phyloP scores from a whole-genome alignment of 805 yeast species.

The Candida loeiensis region DNA sequence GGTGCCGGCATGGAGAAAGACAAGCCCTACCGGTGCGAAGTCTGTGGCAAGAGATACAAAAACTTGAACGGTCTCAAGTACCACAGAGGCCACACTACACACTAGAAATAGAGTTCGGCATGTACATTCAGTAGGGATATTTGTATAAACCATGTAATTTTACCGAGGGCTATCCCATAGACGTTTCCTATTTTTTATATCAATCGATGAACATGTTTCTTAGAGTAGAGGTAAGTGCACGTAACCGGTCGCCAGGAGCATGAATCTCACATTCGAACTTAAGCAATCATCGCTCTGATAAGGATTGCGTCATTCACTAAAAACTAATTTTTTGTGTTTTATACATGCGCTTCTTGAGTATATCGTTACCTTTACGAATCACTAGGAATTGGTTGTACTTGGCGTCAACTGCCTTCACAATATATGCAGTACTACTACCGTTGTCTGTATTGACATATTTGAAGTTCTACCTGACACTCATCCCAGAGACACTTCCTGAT shows the following conservation, averaged over 20 bases:
- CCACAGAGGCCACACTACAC: slow-evolving; percentile 98
- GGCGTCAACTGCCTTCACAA: slow-evolving; percentile 15
- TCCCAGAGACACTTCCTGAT: slow-evolving; percentile 23
- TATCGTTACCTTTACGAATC: slow-evolving; percentile 15
- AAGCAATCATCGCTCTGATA: background rate
- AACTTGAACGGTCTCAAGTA: slow-evolving; percentile 94
- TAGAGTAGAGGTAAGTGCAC: background rate
- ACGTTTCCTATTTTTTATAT: slow-evolving; percentile 7
- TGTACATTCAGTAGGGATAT: slow-evolving; percentile 1
- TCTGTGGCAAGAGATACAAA: slow-evolving; percentile 95
- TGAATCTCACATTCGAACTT: background rate
- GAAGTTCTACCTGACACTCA: slow-evolving; percentile 31
- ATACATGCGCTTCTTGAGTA: slow-evolving; percentile 1
- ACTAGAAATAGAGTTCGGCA: slow-evolving; percentile 36
- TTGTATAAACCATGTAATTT: slow-evolving; percentile 5
- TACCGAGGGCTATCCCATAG: slow-evolving; percentile 2
- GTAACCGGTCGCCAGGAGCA: too few relatives aligned
- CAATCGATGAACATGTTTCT: slow-evolving; percentile 2
- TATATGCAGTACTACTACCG: slow-evolving; percentile 31
- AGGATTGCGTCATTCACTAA: background rate
- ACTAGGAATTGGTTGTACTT: slow-evolving; percentile 25
- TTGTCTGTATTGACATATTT: slow-evolving; percentile 33
- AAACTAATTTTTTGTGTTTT: background rate
- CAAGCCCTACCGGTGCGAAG: slow-evolving; percentile 97
- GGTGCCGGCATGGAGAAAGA: slow-evolving; percentile 95